Evolutionary conservation across 164 flowering plant species (phyloP), one percentile per base, ranked within the genome.

Genomic region (Saururus chinensis): DNA sequence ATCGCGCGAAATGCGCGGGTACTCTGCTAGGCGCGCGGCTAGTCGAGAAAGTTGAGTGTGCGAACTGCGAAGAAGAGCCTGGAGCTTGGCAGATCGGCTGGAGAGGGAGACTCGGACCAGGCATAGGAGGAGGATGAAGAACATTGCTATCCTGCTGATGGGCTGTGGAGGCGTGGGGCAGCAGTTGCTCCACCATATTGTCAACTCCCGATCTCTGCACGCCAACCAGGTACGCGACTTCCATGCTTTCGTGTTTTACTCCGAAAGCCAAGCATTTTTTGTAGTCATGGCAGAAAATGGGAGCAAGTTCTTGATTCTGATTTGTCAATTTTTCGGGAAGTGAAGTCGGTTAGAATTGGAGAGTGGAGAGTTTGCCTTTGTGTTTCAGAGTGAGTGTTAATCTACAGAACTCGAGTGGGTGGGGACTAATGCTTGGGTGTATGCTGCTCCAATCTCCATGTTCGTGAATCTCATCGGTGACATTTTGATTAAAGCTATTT

Each of bases 151-250:
- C 70, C 45, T 91, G 65, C 64, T 88, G 64, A 76, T 91, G 78
- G 96, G 96, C 17, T 84, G 88, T 26, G 98, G 96, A 60, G 95
- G 92, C 53, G 96, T 91, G 17, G 95, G 98, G 7, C 84, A 84
- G 21, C 90, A 91, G 59, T 92, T 91, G 57, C 80, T 88, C 66
- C 87, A 82, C 19, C 98, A 91, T 80, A 80, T 91, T 42, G 75
- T 91, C 70, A 75, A 78, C 56, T 81, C 86, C 73, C 73, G 98
- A 64, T 71, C 85, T 19, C 79, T 85, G 62, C 98, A 88, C 64
- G 79, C 90, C 75, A 77, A 77, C 24, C 81, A 78, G 82, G 98
- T 86, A 54, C n/a, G n/a, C n/a, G n/a, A n/a, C n/a, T n/a, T n/a
- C n/a, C n/a, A n/a, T n/a, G n/a, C n/a, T n/a, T n/a, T n/a, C n/a